A percentile compares a stretch with the other conserved stretches of the same genome.
These are phyloP conservation scores for Apiotrichum sp. DNA, from an alignment of 1,284 basidiomycete genomes.

Conservation along the genomic window DNA sequence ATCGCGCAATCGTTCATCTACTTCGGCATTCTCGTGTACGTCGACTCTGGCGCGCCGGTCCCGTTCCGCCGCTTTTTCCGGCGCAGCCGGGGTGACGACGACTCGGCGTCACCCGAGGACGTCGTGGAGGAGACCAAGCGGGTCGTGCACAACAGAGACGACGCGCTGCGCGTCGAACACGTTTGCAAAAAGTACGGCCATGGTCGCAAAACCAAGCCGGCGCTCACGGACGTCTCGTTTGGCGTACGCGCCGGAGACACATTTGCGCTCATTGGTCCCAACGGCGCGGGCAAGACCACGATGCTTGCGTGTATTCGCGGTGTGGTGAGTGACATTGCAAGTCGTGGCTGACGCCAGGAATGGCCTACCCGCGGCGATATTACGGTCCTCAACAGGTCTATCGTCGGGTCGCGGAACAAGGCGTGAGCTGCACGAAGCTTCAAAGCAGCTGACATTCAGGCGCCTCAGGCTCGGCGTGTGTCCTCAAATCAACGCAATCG, in stretches of 20 bases:
- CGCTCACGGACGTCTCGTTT: slow-evolving; percentile 68
- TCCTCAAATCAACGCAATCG: slow-evolving; percentile 76
- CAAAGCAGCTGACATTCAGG: not conserved
- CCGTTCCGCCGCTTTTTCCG: slow-evolving; percentile 18
- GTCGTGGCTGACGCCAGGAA: slow-evolving; percentile 24
- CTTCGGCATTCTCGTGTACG: slow-evolving; percentile 57
- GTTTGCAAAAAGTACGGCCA: slow-evolving; percentile 60
- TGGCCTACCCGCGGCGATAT: slow-evolving; percentile 61
- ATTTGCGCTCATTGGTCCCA: slow-evolving; percentile 70
- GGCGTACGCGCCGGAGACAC: slow-evolving; percentile 60
- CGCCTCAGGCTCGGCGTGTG: slow-evolving; percentile 59
- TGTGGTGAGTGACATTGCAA: slow-evolving; percentile 12
- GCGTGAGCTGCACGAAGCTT: slow-evolving; percentile 51
- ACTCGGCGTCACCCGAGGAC: slow-evolving; percentile 27
- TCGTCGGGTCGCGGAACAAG: slow-evolving; percentile 55
- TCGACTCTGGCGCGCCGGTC: slow-evolving; percentile 56
- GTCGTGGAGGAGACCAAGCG: slow-evolving; percentile 55
- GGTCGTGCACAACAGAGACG: slow-evolving; percentile 44
- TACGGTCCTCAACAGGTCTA: slow-evolving; percentile 58
- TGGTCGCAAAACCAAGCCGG: slow-evolving; percentile 48
- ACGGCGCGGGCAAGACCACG: slow-evolving; percentile 71
- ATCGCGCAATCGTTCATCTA: slow-evolving; percentile 55
- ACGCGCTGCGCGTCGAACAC: slow-evolving; percentile 59
- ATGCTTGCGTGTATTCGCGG: slow-evolving; percentile 45
- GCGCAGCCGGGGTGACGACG: not conserved